Evolutionary conservation across 345 rosid species (phyloP), one percentile per base, ranked within the genome.

Genomic region (Gossypium stocksii): DNA sequence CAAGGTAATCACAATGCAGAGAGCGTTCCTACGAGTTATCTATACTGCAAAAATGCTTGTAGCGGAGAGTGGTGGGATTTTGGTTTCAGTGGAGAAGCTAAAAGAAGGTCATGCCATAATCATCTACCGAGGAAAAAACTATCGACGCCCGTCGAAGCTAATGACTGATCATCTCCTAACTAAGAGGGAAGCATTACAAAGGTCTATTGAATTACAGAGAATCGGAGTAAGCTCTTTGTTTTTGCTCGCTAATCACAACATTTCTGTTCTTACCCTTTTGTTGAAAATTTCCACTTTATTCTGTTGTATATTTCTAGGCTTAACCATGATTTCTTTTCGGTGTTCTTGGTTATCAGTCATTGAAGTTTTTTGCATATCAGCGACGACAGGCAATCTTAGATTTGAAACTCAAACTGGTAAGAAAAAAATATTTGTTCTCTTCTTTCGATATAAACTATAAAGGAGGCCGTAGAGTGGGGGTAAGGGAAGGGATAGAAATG

Each of bases 101-200:
- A 89, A 83, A 64, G 85, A 88, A 80, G 98, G 92, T 22, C 92
- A 89, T 53, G 89, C 89, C 43, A 86, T 93, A 80, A 86, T 93
- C 56, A 82, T 91, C 23, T 93, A 87, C 82, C 93, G 97, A 66
- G 97, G 97, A n/a, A 93, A 86, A 84, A 91, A 93, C 68, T 89
- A 93, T 80, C 86, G 66, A 76, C 94, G 98, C 34, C 86, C 93
- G 34, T 45, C 56, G 2, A 89, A 81, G 82, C 80, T 86, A 54
- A 77, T 77, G 73, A 77, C 86, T 15, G 71, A 72, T 49, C 88
- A 91, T 83, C 98, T 89, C 77, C 78, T 85, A 71, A 86, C 93
- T 9, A 93, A 89, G 80, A 83, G 93, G 79, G 77, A 84, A 77
- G 97, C 98, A 9, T 84, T 88, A 16, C 80, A 66, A 20, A 86